These are phyloP conservation scores for Boletus pseudo-olivaceus DNA, from an alignment of 768 basidiomycete species.

Conservation along the genomic window DNA sequence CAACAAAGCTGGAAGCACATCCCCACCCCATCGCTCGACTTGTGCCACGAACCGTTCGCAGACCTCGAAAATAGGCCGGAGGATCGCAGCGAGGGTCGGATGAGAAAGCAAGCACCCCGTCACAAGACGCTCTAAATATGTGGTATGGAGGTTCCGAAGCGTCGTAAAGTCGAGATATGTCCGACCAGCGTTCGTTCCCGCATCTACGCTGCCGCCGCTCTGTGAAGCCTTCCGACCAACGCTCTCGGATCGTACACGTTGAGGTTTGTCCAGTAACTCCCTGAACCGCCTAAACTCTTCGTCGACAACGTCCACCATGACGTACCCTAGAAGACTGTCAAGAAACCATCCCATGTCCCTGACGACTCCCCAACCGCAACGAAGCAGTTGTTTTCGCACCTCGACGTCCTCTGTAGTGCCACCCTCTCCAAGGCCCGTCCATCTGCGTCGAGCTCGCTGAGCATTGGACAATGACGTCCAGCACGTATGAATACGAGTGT, in stretches of 20 bases:
- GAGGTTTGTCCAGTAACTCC: conserved; percentile 42
- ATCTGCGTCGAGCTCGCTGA: conserved; percentile 77
- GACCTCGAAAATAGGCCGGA: conserved; percentile 73
- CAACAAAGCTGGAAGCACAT: conserved; percentile 79
- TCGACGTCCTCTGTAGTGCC: conserved; percentile 72
- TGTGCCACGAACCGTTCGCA: conserved; percentile 87
- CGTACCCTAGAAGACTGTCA: conserved; percentile 76
- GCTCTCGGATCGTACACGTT: conserved; percentile 20
- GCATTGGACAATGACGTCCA: conserved; percentile 86
- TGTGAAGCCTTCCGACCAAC: conserved; percentile 10
- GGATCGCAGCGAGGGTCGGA: conserved; percentile 51
- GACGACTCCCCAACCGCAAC: conserved; percentile 84
- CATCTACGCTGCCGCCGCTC: conserved; percentile 8
- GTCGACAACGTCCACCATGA: conserved; percentile 89
- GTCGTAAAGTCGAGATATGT: conserved; percentile 78
- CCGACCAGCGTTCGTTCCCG: conserved; percentile 22
- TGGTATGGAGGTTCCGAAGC: conserved; percentile 75
- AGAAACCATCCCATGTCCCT: conserved; percentile 91
- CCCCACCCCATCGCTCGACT: conserved; percentile 90
- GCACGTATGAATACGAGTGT: conserved; percentile 71
- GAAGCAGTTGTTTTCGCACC: conserved; percentile 58
- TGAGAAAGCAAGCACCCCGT: conserved; percentile 80
- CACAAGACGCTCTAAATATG: conserved; percentile 74
- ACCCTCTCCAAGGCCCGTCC: conserved; percentile 86
- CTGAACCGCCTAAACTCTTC: conserved; percentile 75